phyloP scores from a whole-genome alignment of 1,284 basidiomycete species.

The Volvariella surrecta region DNA sequence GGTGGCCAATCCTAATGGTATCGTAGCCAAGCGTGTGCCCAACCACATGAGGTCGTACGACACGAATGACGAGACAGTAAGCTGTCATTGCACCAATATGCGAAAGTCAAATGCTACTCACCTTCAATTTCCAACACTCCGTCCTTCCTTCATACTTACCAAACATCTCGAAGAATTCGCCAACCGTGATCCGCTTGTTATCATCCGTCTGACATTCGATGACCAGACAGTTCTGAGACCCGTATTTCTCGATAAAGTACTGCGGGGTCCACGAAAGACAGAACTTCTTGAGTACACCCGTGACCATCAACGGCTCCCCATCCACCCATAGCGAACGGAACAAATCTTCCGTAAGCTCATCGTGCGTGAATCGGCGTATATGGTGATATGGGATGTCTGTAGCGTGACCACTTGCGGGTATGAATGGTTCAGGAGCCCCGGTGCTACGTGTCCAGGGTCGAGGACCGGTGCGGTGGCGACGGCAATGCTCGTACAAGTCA shows the following conservation, averaged over 20 bases:
- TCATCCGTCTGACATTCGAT: conserved; percentile 73
- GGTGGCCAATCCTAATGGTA: conserved; percentile 81
- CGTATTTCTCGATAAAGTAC: conserved; percentile 69
- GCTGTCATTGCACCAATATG: no score
- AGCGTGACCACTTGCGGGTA: neutral
- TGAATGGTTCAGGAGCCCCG: no score
- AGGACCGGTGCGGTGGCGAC: no score
- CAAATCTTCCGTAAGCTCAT: conserved; percentile 45
- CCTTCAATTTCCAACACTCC: conserved; percentile 80
- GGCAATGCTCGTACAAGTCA: neutral
- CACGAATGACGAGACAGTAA: no score
- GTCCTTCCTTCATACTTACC: conserved; percentile 52
- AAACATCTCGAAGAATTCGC: conserved; percentile 76
- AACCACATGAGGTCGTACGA: no score
- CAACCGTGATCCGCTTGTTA: conserved; percentile 56
- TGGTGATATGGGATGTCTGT: conserved; percentile 28
- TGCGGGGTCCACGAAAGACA: conserved; percentile 73
- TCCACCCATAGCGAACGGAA: conserved; percentile 67
- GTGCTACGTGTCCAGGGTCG: no score
- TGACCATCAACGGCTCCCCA: conserved; percentile 74
- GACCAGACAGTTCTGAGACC: conserved; percentile 59
- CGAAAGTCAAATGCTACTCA: no score
- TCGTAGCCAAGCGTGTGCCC: no score
- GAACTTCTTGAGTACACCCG: conserved; percentile 53
- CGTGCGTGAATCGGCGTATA: conserved; percentile 36